phyloP scores from a whole-genome alignment of 805 yeast species.

The Sugiyamaella floridensis region DNA sequence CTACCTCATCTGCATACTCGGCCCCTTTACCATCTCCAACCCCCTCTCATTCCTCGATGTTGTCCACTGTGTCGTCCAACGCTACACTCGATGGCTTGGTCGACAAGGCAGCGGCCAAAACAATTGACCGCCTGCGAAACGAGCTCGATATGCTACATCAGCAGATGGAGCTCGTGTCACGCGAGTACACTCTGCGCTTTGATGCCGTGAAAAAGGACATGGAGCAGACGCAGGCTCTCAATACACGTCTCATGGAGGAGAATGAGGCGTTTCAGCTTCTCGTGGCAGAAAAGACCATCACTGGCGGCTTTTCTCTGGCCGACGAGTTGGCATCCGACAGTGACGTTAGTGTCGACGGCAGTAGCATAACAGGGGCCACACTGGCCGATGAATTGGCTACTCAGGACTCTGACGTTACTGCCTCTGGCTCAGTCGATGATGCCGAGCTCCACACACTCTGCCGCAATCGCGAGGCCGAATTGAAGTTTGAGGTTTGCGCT shows the following conservation, averaged over 20 bases:
- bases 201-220: constrained; percentile 24
- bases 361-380: background rate
- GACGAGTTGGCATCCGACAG: constrained; percentile 17
- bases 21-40: background rate
- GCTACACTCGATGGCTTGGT: background rate
- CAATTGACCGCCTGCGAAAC: constrained; percentile 15
- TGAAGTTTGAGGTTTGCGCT: constrained; percentile 25
- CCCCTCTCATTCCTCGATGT: background rate
- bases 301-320: constrained; percentile 20
- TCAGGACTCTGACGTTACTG: no score
- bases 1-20: background rate
- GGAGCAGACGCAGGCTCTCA: constrained; percentile 18
- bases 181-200: constrained; percentile 26
- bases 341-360: background rate
- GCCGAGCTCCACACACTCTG: background rate
- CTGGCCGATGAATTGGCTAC: no score
- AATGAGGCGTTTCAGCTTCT: constrained; percentile 31
- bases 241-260: constrained; percentile 27
- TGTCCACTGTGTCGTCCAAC: background rate
- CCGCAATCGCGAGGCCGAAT: constrained; percentile 10
- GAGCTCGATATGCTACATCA: constrained; percentile 22
- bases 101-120: constrained; percentile 6
- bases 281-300: constrained; percentile 29
- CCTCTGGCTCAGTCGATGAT: background rate
- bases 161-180: constrained; percentile 25